Evolutionary conservation across 2,329 filamentous ascomycete species (phyloP).

Genomic region (Aspergillus unguis): DNA sequence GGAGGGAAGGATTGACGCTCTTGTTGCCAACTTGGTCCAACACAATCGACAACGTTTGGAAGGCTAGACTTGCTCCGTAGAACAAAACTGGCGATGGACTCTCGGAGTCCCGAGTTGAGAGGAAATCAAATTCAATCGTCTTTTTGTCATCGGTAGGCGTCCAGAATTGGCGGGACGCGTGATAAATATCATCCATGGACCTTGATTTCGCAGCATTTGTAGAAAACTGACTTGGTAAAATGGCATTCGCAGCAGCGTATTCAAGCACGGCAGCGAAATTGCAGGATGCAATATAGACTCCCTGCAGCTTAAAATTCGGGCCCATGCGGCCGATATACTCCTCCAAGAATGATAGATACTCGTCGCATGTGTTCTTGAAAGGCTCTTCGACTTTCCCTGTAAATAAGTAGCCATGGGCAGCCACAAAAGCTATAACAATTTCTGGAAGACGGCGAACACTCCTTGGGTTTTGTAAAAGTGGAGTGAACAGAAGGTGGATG

Average conservation of each 20-base stretch:
- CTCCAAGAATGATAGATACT: constrained; percentile 47
- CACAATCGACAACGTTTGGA: constrained; percentile 42
- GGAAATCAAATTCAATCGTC: constrained; percentile 15
- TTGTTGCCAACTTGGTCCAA: constrained; percentile 49
- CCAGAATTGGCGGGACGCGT: constrained; percentile 24
- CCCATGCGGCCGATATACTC: constrained; percentile 48
- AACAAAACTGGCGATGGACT: constrained; percentile 27
- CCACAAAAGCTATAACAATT: constrained; percentile 51
- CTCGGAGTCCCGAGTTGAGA: constrained; percentile 15
- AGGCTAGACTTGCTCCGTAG: constrained; percentile 42
- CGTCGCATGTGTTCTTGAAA: constrained; percentile 38
- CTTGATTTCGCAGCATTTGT: constrained; percentile 13
- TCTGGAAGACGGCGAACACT: constrained; percentile 28
- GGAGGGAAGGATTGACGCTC: constrained; percentile 54
- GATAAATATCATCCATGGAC: constrained; percentile 14
- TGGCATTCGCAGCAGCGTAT: constrained; percentile 46
- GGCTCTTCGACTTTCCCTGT: constrained; percentile 30
- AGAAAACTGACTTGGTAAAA: constrained; percentile 29
- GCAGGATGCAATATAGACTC: constrained; percentile 53
- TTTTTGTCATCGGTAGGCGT: constrained; percentile 12
- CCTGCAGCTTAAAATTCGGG: constrained; percentile 51
- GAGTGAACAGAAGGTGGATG: constrained; percentile 54
- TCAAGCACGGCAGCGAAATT: constrained; percentile 56
- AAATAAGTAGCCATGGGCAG: constrained; percentile 52
- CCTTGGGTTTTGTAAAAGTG: constrained; percentile 43